phyloP scores from a whole-genome alignment of 1,284 basidiomycete species.

The Puccinia horiana region DNA sequence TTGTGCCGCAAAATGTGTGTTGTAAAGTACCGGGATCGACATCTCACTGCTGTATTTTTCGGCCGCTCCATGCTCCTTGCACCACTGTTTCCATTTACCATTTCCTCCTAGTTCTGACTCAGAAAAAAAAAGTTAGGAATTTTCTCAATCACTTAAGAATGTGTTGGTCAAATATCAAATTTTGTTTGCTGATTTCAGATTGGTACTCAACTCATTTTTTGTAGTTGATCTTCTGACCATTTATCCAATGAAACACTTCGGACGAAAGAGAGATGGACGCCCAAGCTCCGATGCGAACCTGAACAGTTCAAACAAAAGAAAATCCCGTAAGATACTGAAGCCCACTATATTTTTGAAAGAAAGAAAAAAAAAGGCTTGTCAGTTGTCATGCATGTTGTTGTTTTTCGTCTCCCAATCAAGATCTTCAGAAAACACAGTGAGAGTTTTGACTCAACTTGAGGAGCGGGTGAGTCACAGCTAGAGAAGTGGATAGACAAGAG shows the following conservation, averaged over 20 bases:
- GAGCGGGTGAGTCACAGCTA: constrained; percentile 38
- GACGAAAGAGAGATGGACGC: constrained; percentile 76
- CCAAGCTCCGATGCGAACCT: constrained; percentile 81
- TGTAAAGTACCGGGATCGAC: constrained; percentile 42
- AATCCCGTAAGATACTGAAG: constrained; percentile 75
- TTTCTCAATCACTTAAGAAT: neutral
- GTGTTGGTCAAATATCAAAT: neutral
- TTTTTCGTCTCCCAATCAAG: neutral
- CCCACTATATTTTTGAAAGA: constrained; percentile 69
- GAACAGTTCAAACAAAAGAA: constrained; percentile 90
- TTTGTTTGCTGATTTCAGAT: neutral
- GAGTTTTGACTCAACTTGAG: constrained; percentile 12
- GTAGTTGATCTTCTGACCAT: constrained; percentile 33
- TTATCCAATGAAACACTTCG: constrained; percentile 52
- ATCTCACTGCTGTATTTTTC: constrained; percentile 36
- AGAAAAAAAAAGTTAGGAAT: neutral
- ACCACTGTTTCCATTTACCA: constrained; percentile 46
- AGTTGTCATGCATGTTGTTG: neutral
- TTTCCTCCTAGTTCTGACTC: constrained; percentile 31
- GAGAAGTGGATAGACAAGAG: neutral
- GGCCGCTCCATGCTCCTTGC: constrained; percentile 11
- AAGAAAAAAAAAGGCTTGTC: neutral
- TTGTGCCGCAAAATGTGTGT: constrained; percentile 47
- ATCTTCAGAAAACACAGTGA: neutral
- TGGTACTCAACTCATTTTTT: constrained; percentile 26